Base-by-base conservation (phyloP, 2,329 filamentous ascomycete genomes). In the Paracorniculantispora psalliotae region DNA sequence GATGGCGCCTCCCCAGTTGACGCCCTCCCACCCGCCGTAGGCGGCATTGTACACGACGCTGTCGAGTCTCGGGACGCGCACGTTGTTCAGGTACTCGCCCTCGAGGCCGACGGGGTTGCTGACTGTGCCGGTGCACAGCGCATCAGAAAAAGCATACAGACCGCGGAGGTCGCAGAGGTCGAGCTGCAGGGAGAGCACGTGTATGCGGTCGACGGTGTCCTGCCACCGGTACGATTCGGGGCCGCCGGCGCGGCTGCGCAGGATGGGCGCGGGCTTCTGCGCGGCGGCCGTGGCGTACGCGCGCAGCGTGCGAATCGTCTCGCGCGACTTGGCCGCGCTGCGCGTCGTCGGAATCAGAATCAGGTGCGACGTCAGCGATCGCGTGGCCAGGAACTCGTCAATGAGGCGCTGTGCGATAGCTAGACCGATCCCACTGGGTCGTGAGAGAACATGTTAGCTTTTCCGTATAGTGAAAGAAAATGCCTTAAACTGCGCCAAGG, bases 311-410 rank as follows among this genome's bases (percentile, higher is more conserved):
- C 76, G 72, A 64, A 90, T 80, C 3, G 92, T 94, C 60, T 89
- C 87, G 61, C 82, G 80, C 53, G 88, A 89, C 77, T 97, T 97
- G 62, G 79, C 75, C 46, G 79, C 71, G 67, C 87, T 88, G 63
- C 93, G 89, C 1, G 93, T 96, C 6, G 91, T 96, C 63, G 91
- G 86, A 63, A 97, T 85, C 57, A 97, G 80, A 65, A 91, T 83
- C 47, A 97, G 83, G 67, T 88, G 85, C 59, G 90, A 82, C 30
- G 80, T 78, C 51, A 84, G 78, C 30, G 88, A 83, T 37, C 85
- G 86, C 13, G 84, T 84, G 61, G 79, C 77, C 61, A 96, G 84
- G 77, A 96, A 97, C 67, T 96, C 90, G 77, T 96, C 91, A 66
- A 96, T 93, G 59, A 96, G 81, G 61, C 91, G 90, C 68, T 89